phyloP scores from a whole-genome alignment of 1,284 basidiomycete genomes.

The Ganoderma resinaceum region DNA sequence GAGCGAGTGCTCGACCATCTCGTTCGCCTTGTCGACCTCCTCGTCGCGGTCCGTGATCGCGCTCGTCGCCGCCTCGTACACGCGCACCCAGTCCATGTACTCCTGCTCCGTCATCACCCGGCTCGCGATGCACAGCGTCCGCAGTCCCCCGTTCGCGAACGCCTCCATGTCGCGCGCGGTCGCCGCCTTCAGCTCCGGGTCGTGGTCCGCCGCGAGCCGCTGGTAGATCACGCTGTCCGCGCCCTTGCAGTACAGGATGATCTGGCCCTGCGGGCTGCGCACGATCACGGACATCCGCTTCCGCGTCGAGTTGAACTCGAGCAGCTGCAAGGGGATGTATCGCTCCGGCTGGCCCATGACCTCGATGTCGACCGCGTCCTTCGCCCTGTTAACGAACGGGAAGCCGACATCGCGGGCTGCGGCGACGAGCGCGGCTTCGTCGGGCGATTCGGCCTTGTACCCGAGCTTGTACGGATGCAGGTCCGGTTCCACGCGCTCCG shows the following conservation, averaged over 20 bases:
- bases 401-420: conserved; percentile 95
- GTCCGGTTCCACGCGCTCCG: conserved; percentile 75
- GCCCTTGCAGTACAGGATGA: conserved; percentile 94
- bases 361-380: conserved; percentile 86
- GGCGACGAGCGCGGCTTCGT: conserved; percentile 93
- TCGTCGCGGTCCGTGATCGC: conserved; percentile 85
- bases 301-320: conserved; percentile 94
- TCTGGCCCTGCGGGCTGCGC: conserved; percentile 80
- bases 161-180: conserved; percentile 90
- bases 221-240: conserved; percentile 96
- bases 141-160: conserved; percentile 92
- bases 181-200: conserved; percentile 75
- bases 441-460: conserved; percentile 96
- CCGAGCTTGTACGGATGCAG: conserved; percentile 74
- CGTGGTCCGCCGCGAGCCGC: conserved; percentile 79
- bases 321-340: conserved; percentile 80
- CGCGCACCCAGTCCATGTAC: conserved; percentile 82
- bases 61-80: conserved; percentile 83
- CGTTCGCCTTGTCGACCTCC: conserved; percentile 88
- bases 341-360: conserved; percentile 90
- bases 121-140: conserved; percentile 92
- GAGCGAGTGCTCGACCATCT: conserved; percentile 84
- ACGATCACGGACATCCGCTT: conserved; percentile 95
- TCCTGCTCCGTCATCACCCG: conserved; percentile 84
- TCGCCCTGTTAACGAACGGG: conserved; percentile 84